Percentiles rank a stretch among this genome's conserved stretches.
Evolutionary conservation across 2,329 filamentous ascomycete genomes (phyloP).

Genomic region (Incumbomyces delicatus): DNA sequence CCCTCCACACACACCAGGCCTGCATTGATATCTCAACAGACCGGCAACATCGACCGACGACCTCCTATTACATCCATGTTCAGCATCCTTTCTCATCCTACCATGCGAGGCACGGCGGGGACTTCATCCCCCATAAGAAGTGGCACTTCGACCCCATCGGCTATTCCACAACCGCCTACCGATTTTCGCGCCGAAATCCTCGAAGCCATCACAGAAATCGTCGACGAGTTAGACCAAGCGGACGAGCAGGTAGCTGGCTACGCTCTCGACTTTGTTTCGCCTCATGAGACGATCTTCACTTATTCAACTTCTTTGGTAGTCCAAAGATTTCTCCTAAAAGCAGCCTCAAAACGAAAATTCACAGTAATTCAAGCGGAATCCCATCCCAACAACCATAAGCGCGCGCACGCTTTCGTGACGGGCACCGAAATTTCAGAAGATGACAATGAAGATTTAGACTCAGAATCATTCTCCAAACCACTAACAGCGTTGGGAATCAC

Average conservation of each 20-base stretch:
- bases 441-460: conserved; percentile 31
- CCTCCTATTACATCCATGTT: conserved; percentile 62
- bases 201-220: conserved; percentile 87
- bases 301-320: conserved; percentile 79
- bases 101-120: conserved; percentile 21
- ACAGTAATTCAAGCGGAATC: conserved; percentile 76
- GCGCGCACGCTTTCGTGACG: conserved; percentile 53
- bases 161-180: conserved; percentile 27
- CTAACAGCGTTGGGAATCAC: conserved; percentile 68
- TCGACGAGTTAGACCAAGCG: conserved; percentile 86
- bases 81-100: conserved; percentile 67
- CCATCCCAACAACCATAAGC: conserved; percentile 58
- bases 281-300: conserved; percentile 83
- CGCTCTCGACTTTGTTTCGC: conserved; percentile 84
- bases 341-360: conserved; percentile 81
- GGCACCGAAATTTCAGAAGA: conserved; percentile 38
- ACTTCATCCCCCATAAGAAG: conserved; percentile 28
- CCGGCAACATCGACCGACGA: conserved; percentile 46
- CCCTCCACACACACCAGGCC: conserved; percentile 38
- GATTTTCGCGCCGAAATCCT: conserved; percentile 84
- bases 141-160: conserved; percentile 25
- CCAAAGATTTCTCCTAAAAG: conserved; percentile 79
- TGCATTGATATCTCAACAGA: conserved; percentile 51
- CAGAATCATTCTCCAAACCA: conserved; percentile 60
- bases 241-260: conserved; percentile 87